Evolutionary conservation across 179 eudicot genomes (phyloP).

Genomic region (Beta lomatogona): DNA sequence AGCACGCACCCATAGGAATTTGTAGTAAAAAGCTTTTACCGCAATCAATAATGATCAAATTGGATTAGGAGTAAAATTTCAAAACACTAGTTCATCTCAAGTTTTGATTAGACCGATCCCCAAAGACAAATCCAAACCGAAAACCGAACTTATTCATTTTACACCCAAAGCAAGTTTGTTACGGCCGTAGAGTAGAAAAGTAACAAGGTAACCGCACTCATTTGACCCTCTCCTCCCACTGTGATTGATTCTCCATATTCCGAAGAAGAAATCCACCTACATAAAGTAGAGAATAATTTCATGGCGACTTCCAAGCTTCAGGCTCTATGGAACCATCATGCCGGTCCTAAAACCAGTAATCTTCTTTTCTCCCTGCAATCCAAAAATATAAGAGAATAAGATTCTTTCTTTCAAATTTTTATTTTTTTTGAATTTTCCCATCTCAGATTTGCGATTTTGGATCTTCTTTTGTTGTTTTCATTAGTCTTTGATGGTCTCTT

Average conservation of each 20-base stretch:
- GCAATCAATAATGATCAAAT: too few species aligned
- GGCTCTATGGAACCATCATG: slow-evolving; percentile 23
- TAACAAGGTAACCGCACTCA: background rate
- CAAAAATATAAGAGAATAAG: background rate
- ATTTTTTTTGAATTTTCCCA: background rate
- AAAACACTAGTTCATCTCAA: too few species aligned
- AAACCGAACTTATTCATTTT: background rate
- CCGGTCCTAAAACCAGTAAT: slow-evolving; percentile 21
- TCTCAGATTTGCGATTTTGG: background rate
- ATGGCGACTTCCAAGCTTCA: slow-evolving; percentile 23
- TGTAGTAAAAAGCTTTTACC: too few species aligned
- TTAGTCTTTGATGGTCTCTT: background rate
- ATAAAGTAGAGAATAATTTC: background rate
- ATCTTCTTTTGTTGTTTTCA: background rate
- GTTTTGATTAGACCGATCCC: too few species aligned
- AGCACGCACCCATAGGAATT: too few species aligned
- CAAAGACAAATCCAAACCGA: too few species aligned
- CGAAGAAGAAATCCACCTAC: background rate
- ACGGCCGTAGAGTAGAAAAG: background rate
- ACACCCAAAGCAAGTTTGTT: background rate
- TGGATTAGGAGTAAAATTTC: too few species aligned
- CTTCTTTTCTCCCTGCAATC: background rate
- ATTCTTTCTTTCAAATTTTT: background rate
- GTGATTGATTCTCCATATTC: background rate
- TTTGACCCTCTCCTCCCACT: background rate